Conservation (phyloP, 768 basidiomycete genomes). For the Rhodotorula diobovata region DNA sequence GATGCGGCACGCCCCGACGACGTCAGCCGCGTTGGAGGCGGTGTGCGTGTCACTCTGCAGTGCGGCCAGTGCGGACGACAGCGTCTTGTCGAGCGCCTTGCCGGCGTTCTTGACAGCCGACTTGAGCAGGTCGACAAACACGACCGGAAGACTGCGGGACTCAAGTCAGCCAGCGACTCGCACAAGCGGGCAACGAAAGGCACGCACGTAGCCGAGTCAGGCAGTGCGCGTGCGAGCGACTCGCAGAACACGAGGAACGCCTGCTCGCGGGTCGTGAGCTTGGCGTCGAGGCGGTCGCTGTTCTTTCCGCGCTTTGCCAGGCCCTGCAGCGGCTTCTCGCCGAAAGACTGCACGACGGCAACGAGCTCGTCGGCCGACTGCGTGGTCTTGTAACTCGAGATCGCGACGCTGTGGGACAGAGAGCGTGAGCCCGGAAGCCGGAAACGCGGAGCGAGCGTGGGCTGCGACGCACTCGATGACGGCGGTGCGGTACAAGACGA, state of each 20-base stretch:
- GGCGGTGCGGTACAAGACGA: constrained; percentile 13
- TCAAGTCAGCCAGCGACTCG: not conserved
- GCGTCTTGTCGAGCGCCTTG: constrained; percentile 13
- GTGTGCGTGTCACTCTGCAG: not conserved
- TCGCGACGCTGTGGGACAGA: not conserved
- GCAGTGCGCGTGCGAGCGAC: not conserved
- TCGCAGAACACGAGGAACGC: constrained; percentile 22
- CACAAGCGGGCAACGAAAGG: rapidly evolving
- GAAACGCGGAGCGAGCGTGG: not conserved
- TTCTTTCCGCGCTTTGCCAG: constrained; percentile 26
- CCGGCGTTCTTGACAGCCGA: not conserved
- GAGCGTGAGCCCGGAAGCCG: not conserved
- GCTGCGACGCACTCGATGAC: not conserved
- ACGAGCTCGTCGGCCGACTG: constrained; percentile 1
- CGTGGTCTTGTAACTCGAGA: constrained; percentile 14
- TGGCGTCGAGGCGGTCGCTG: not conserved
- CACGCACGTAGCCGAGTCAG: constrained; percentile 2
- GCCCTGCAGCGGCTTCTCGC: constrained; percentile 14
- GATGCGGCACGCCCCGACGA: constrained; percentile 4
- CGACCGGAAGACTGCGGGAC: constrained; percentile 2
- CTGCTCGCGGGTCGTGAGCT: constrained; percentile 16
- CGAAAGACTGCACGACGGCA: constrained; percentile 7
- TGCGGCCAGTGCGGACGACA: not conserved
- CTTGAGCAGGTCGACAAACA: not conserved
- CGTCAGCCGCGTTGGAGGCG: not conserved